Percentiles rank a stretch among this genome's conserved stretches.
Conservation (phyloP, 1,139 yeast species). For the Pichia sp. region DNA sequence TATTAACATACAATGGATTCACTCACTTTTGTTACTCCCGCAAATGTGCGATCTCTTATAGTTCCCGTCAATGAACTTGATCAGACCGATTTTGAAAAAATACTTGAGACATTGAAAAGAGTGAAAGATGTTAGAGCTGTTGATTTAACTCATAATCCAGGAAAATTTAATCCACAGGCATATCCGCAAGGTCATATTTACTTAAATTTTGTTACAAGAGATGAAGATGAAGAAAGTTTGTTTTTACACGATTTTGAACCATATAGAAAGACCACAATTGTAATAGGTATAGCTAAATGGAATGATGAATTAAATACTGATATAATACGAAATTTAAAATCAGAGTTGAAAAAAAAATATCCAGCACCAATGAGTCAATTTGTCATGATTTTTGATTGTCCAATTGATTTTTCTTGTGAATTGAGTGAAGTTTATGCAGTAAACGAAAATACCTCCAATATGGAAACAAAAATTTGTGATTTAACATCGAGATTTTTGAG, state of each 20-base stretch:
- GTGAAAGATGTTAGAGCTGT: conserved; percentile 62
- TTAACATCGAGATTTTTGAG: conserved; percentile 57
- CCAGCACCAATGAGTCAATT: conserved; percentile 63
- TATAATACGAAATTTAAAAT: conserved; percentile 29
- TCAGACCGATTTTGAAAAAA: conserved; percentile 41
- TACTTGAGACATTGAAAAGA: conserved; percentile 41
- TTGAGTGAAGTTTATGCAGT: conserved; percentile 13
- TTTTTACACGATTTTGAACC: conserved; percentile 88
- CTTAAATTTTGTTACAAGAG: conserved; percentile 47
- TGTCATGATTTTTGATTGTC: conserved; percentile 53
- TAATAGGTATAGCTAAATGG: conserved; percentile 58
- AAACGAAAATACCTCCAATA: conserved; percentile 24
- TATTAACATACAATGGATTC: conserved; percentile 29
- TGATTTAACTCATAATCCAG: conserved; percentile 64
- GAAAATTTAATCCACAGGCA: conserved; percentile 75
- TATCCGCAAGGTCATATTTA: conserved; percentile 71
- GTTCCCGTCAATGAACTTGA: conserved; percentile 64
- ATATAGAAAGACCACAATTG: conserved; percentile 63
- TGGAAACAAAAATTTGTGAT: conserved; percentile 73
- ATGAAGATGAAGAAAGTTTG: conserved; percentile 50
- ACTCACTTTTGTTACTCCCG: conserved; percentile 47
- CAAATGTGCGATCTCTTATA: conserved; percentile 59
- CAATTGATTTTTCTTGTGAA: conserved; percentile 26
- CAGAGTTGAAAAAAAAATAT: conserved; percentile 37
- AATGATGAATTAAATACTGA: conserved; percentile 29